Conservation (phyloP, 257 asterid genomes). For the Salvia hispanica region DNA sequence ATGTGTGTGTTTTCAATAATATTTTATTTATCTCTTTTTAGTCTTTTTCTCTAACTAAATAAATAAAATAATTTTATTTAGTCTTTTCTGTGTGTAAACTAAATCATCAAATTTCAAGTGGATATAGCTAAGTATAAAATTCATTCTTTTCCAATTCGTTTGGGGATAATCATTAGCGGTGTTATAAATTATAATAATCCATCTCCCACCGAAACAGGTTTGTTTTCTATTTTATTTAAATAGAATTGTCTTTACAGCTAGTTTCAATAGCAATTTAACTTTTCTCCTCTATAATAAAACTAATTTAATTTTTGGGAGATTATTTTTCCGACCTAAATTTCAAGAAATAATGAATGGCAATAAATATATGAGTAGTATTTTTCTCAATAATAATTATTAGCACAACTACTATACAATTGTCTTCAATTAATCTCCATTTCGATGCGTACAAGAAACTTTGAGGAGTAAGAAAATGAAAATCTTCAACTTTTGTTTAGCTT, state of each 20-base stretch:
- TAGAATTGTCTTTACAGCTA: too few relatives aligned
- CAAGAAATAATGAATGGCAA: not conserved
- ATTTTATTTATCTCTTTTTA: not conserved
- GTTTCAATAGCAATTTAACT: too few relatives aligned
- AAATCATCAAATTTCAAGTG: constrained; percentile 12
- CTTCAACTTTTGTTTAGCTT: not conserved
- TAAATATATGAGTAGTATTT: not conserved
- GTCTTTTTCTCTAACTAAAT: not conserved
- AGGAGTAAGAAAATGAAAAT: constrained; percentile 33
- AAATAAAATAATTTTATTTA: too few relatives aligned
- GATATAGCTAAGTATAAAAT: not conserved
- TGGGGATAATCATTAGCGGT: too few relatives aligned
- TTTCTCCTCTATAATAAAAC: too few relatives aligned
- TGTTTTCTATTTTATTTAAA: not conserved
- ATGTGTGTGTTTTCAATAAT: not conserved
- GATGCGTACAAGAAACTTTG: constrained; percentile 34
- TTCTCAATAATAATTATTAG: not conserved
- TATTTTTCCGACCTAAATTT: not conserved
- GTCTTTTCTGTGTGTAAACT: not conserved
- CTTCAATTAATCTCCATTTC: not conserved
- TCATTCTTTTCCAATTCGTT: not conserved
- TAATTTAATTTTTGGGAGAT: too few relatives aligned
- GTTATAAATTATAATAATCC: not conserved
- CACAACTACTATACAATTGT: not conserved
- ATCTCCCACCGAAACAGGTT: not conserved